Base-by-base conservation (phyloP, 2,329 filamentous ascomycete species). In the Microcyclospora pomicola region DNA sequence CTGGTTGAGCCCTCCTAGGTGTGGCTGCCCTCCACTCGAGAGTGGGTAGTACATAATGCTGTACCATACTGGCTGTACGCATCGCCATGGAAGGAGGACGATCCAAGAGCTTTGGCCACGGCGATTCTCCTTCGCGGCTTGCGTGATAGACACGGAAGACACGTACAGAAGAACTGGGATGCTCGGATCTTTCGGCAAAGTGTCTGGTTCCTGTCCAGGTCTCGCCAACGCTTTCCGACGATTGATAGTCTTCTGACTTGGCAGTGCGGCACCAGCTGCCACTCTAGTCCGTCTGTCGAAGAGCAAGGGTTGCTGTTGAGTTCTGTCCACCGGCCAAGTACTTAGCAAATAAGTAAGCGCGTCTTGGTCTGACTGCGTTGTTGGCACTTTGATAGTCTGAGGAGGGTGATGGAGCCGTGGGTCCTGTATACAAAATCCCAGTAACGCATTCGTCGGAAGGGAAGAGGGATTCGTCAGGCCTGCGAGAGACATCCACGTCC, bases 61-160 rank as follows among this genome's bases (percentile, higher is more conserved):
- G 50, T 88, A 80, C 91, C 91, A 98, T 27, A 95, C 68, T 0
- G 84, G 75, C 28, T 76, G 67, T 28, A 96, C 80, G 50, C 83
- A 94, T 54, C 83, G 86, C 85, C 88, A 95, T 0, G 91, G 91
- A 2, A 91, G 70, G 15, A 96, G 67, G 1, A 96, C 57, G 0
- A 79, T 91, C 85, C 86, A 96, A 0, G 70, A 77, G 0, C 80
- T 80, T 34, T 80, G 76, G 1, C 19, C 40, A 9, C 14, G 30
- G 30, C 30, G 30, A 31, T 31, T 31, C 9, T 15, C 14, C 12
- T 4, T 15, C 6, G 12, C 12, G 14, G 12, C 4, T 6, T 15
- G 14, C 14, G 30, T 31, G 12, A 4, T 15, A 15, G 12, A n/a
- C 30, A 31, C 12, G 6, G 41, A 37, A 12, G 36, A 43, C 19